Evolutionary conservation across 176 grass and related monocot species (phyloP).

Genomic region (Tillandsia fasciculata): DNA sequence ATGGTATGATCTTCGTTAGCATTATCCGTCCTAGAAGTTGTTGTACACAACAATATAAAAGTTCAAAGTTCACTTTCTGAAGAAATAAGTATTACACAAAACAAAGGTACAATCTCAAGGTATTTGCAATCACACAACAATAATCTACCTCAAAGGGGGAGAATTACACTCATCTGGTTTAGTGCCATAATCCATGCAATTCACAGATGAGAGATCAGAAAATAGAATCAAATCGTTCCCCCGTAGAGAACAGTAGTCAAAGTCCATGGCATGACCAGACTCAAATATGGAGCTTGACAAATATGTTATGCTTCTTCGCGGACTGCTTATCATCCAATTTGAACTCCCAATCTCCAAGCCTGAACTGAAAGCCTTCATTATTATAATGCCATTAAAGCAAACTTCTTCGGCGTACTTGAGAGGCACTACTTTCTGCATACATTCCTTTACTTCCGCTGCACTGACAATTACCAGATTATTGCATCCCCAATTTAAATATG

Average conservation of each 20-base stretch:
- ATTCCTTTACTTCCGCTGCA: conserved; percentile 55
- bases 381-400: conserved; percentile 78
- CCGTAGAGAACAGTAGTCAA: conserved; percentile 46
- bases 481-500: background rate
- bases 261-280: conserved; percentile 61
- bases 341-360: conserved; percentile 89
- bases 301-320: conserved; percentile 51
- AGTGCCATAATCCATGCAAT: conserved; percentile 27
- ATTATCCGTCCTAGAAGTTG: conserved; percentile 23
- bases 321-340: conserved; percentile 67
- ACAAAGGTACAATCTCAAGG: conserved; percentile 5
- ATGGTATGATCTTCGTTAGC: conserved; percentile 29
- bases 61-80: background rate
- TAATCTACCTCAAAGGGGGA: conserved; percentile 7
- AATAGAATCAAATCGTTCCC: conserved; percentile 74
- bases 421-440: conserved; percentile 51
- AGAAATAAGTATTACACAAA: conserved; percentile 7
- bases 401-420: conserved; percentile 67
- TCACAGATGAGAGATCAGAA: conserved; percentile 74
- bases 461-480: conserved; percentile 34
- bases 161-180: conserved; percentile 21
- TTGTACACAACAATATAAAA: background rate
- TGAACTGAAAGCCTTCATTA: conserved; percentile 80
- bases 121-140: conserved; percentile 21
- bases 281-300: conserved; percentile 69